phyloP scores from a whole-genome alignment of 768 basidiomycete genomes.

The Floccularia luteovirens region DNA sequence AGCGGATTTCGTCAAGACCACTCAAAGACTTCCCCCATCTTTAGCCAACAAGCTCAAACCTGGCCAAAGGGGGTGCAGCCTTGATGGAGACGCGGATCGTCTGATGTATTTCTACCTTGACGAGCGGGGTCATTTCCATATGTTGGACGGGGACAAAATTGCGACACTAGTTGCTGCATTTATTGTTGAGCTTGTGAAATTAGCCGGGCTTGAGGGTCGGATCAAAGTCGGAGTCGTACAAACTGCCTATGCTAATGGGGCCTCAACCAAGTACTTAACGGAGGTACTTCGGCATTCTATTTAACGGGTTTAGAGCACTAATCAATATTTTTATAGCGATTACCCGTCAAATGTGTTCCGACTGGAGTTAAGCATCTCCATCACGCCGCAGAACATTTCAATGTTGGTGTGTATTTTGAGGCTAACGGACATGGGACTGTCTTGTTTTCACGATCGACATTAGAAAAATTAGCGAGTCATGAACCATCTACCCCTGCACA shows the following conservation, averaged over 20 bases:
- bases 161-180: constrained; percentile 89
- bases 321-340: constrained; percentile 43
- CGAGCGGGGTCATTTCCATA: constrained; percentile 67
- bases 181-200: constrained; percentile 83
- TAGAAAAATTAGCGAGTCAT: constrained; percentile 49
- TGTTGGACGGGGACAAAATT: constrained; percentile 99
- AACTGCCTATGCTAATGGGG: constrained; percentile 98
- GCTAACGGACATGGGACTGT: constrained; percentile 99
- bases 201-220: constrained; percentile 69
- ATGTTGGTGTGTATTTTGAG: constrained; percentile 98
- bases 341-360: constrained; percentile 91
- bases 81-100: constrained; percentile 97
- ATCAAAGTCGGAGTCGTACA: constrained; percentile 93
- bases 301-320: constrained; percentile 3
- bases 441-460: constrained; percentile 77
- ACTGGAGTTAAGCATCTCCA: constrained; percentile 99
- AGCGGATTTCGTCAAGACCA: constrained; percentile 95
- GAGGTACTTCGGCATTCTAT: constrained; percentile 40
- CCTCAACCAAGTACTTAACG: constrained; percentile 86
- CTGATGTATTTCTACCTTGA: constrained; percentile 94
- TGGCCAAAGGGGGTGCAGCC: constrained; percentile 82
- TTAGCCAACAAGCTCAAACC: constrained; percentile 53
- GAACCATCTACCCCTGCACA: constrained; percentile 80
- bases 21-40: constrained; percentile 79
- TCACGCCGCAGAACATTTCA: constrained; percentile 90